Conservation (phyloP, 148 eudicot species). For the Rhododendron mucronatum region DNA sequence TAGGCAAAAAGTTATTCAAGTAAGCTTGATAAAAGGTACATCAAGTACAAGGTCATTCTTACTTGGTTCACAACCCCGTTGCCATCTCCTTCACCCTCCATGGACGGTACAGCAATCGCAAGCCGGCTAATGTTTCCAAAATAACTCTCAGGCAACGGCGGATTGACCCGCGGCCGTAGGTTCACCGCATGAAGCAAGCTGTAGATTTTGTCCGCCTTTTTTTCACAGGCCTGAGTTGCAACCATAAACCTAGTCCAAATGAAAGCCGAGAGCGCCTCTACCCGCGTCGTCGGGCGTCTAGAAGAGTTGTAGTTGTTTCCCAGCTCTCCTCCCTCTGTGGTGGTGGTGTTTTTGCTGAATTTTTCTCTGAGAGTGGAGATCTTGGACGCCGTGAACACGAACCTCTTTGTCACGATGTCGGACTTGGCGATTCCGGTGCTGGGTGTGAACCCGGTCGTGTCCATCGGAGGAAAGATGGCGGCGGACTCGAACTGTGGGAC, state of each 20-base stretch:
- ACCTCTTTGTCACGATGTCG: constrained; percentile 21
- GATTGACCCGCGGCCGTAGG: constrained; percentile 18
- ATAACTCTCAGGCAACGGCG: constrained; percentile 17
- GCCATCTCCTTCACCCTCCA: not conserved
- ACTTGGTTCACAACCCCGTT: not conserved
- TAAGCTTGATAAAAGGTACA: too few relatives aligned
- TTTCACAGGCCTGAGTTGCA: not conserved
- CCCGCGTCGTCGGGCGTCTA: constrained; percentile 8
- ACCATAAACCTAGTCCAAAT: constrained; percentile 26
- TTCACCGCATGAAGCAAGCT: constrained; percentile 20
- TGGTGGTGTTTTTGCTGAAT: not conserved
- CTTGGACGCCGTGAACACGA: constrained; percentile 19
- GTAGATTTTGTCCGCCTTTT: not conserved
- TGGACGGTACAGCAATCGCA: not conserved
- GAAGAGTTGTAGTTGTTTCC: not conserved
- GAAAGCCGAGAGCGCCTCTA: constrained; percentile 31
- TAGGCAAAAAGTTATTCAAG: too few relatives aligned
- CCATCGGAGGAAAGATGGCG: constrained; percentile 15
- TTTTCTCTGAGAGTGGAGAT: constrained; percentile 14
- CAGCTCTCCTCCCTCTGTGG: not conserved
- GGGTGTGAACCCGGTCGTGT: not conserved
- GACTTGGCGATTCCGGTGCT: constrained; percentile 7
- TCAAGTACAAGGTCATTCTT: not conserved
- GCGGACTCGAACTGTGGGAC: constrained; percentile 5
- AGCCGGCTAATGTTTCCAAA: constrained; percentile 29